A percentile compares a stretch with the other conserved stretches of the same genome.
phyloP scores from a whole-genome alignment of 1,284 basidiomycete species.

The Thecaphora thlaspeos region DNA sequence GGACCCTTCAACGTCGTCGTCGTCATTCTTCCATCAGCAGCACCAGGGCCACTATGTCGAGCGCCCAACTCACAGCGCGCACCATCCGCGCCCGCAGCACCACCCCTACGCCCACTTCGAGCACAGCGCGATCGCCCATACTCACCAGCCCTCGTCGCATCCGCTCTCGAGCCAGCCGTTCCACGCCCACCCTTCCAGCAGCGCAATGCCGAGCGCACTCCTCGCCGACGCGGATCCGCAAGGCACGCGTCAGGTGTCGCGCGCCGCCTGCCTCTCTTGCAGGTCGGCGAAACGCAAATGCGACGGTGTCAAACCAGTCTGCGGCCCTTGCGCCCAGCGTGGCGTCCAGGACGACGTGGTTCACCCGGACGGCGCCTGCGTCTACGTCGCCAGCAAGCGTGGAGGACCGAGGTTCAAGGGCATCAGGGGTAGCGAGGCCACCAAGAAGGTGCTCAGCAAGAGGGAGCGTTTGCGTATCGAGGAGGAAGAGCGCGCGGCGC shows the following conservation, averaged over 20 bases:
- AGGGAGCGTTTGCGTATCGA: slow-evolving; percentile 19
- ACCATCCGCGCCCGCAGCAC: slow-evolving; percentile 5
- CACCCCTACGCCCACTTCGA: slow-evolving; percentile 18
- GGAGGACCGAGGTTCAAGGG: slow-evolving; percentile 51
- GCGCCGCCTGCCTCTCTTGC: slow-evolving; percentile 47
- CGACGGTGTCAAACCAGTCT: slow-evolving; percentile 43
- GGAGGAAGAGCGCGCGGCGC: too few relatives aligned
- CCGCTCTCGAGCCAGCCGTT: slow-evolving; percentile 20
- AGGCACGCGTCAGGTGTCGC: slow-evolving; percentile 27
- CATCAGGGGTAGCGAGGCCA: slow-evolving; percentile 37
- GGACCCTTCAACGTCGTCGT: too few relatives aligned
- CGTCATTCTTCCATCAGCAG: too few relatives aligned
- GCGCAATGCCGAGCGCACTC: slow-evolving; percentile 11
- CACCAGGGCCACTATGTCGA: too few relatives aligned
- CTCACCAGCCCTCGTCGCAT: slow-evolving; percentile 16
- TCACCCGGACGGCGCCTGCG: slow-evolving; percentile 37
- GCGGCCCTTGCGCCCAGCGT: slow-evolving; percentile 37
- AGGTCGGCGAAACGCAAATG: slow-evolving; percentile 48
- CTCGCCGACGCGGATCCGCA: slow-evolving; percentile 16
- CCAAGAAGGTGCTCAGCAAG: slow-evolving; percentile 35
- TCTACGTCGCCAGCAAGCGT: slow-evolving; percentile 43
- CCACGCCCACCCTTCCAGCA: slow-evolving; percentile 6
- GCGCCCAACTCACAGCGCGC: too few relatives aligned
- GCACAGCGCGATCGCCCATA: slow-evolving; percentile 5
- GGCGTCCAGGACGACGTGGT: slow-evolving; percentile 35